These are phyloP conservation scores for Yamadazyma akitaensis DNA, from an alignment of 805 yeast genomes.

Conservation along the genomic window DNA sequence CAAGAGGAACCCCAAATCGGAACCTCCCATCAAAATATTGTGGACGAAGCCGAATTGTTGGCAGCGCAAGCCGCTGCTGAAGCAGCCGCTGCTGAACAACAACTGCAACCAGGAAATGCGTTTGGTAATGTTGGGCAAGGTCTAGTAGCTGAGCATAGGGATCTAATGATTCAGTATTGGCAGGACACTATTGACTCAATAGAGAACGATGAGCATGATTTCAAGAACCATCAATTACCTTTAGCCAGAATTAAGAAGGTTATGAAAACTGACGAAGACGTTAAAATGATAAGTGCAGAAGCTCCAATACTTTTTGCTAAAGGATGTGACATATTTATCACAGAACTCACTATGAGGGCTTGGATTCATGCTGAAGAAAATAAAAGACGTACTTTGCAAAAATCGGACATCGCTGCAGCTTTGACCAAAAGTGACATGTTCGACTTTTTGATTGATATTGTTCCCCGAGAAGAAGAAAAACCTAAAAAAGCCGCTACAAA, in stretches of 20 bases:
- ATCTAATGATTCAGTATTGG: conserved; percentile 95
- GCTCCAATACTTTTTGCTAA: conserved; percentile 97
- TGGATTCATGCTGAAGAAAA: conserved; percentile 99
- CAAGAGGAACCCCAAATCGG: conserved; percentile 5
- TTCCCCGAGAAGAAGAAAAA: conserved; percentile 82
- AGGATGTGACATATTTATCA: conserved; percentile 95
- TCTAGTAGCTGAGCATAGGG: conserved; percentile 72
- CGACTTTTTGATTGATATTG: conserved; percentile 93
- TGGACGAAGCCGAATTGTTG: conserved; percentile 39
- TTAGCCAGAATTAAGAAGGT: conserved; percentile 95
- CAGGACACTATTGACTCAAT: conserved; percentile 90
- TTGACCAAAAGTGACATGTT: conserved; percentile 94
- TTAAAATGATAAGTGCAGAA: conserved; percentile 96
- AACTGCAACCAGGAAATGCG: conserved; percentile 56
- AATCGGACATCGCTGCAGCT: conserved; percentile 93
- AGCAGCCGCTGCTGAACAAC: conserved; percentile 45
- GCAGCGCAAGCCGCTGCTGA: conserved; percentile 48
- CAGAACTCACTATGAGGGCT: conserved; percentile 96
- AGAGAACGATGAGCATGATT: conserved; percentile 85
- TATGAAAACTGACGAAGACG: conserved; percentile 97
- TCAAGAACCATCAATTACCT: conserved; percentile 92
- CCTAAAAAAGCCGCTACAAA: conserved; percentile 33
- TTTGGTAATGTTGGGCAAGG: conserved; percentile 94
- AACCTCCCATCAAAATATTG: conserved; percentile 23
- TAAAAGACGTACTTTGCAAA: conserved; percentile 90